Evolutionary conservation across 2,329 filamentous ascomycete species (phyloP).

Genomic region (Trichophyton schoenleinii): DNA sequence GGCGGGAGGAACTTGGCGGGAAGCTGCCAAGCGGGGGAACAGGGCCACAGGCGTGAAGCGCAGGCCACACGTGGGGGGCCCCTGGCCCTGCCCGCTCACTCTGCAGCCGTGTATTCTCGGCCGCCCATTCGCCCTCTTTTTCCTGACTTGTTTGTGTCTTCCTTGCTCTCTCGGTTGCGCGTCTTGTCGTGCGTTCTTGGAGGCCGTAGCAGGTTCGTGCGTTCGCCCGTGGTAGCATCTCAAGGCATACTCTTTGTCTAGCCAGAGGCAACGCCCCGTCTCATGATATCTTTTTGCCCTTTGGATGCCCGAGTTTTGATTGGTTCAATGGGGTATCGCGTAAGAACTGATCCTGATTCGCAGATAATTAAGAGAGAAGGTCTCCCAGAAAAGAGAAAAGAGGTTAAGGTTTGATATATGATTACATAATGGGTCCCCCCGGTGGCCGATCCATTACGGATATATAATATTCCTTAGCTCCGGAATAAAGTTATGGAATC

Average conservation of each 20-base stretch:
- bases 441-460: too few relatives aligned
- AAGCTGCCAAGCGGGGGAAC: neutral
- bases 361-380: too few relatives aligned
- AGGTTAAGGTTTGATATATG: too few relatives aligned
- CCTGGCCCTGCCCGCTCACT: neutral
- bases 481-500: neutral
- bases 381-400: too few relatives aligned
- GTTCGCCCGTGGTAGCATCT: neutral
- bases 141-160: neutral
- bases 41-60: neutral
- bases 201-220: neutral
- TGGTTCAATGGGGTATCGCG: neutral
- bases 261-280: neutral
- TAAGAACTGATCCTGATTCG: neutral
- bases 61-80: neutral
- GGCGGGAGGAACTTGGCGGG: neutral
- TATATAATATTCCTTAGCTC: too few relatives aligned
- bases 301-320: neutral
- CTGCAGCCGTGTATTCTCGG: neutral
- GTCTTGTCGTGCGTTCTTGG: neutral
- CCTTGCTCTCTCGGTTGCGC: neutral
- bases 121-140: neutral
- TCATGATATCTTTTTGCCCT: neutral
- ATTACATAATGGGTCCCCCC: too few relatives aligned
- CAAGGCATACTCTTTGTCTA: neutral